Base-by-base conservation (phyloP, 441 rosid genomes). In the Populus hybrid region DNA sequence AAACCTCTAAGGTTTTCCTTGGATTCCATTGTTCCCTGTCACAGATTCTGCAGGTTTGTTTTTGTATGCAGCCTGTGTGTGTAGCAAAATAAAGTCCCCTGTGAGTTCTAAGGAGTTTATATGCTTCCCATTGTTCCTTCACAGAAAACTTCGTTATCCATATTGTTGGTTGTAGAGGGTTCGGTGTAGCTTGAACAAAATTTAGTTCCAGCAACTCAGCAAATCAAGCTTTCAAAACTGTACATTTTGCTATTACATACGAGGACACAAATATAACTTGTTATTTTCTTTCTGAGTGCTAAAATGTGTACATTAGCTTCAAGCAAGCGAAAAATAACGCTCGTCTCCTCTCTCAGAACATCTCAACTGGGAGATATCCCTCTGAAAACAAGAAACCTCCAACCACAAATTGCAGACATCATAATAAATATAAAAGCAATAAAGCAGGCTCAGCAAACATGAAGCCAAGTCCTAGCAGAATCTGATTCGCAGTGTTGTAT, bases 381-480 rank as follows among this genome's bases (percentile, higher is more conserved):
- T 46, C 57, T 46, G 57, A 46, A 46, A 46, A 14, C 18, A 46
- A 4, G 69, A 10, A 6, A 24, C 30, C 10, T 24, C 35, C 26
- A 5, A 1, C 59, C 38, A 38, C 46, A 66, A 35, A 40, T 40
- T 40, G 50, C 50, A 40, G 50, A 40, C 1, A 40, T 40, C 50
- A 11, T 40, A 3, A 40, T 40, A 40, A 40, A 30, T 28, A 24
- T 81, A 80, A 81, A 42, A 85, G 80, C 32, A 85, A 75, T n/a
- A 85, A 78, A 28, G 66, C 76, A 12, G 69, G 70, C 6, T 74
- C 87, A 8, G 83, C 73, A 71, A 88, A 71, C 77, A 87, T 81
- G 78, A 82, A 70, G 32, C 81, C 85, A 26, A 84, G 73, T 73
- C 82, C 86, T 9, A 83, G 8, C 69, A 88, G 75, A 71, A 81